Percentiles rank a stretch among this genome's conserved stretches.
phyloP scores from a whole-genome alignment of 371 early-diverging fungal species.

The Lichtheimia corymbifera region DNA sequence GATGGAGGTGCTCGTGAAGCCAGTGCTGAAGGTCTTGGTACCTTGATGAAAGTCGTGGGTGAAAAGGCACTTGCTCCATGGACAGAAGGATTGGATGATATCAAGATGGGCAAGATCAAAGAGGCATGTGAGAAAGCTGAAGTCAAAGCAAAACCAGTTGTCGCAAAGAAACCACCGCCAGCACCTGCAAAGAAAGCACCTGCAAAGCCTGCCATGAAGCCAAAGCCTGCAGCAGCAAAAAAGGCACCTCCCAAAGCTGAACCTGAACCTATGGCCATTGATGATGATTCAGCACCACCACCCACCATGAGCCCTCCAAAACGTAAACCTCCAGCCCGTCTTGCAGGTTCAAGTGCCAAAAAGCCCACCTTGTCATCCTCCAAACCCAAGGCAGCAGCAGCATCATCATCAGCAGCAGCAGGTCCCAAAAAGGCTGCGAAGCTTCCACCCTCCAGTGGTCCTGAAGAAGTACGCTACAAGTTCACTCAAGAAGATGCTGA shows the following conservation, averaged over 20 bases:
- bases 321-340: slow-evolving; percentile 58
- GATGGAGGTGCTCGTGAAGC: slow-evolving; percentile 86
- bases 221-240: slow-evolving; percentile 18
- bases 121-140: slow-evolving; percentile 87
- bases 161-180: slow-evolving; percentile 46
- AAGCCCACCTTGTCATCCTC: slow-evolving; percentile 50
- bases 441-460: slow-evolving; percentile 41
- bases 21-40: slow-evolving; percentile 87
- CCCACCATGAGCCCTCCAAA: slow-evolving; percentile 61
- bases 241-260: slow-evolving; percentile 22
- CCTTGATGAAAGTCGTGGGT: slow-evolving; percentile 83
- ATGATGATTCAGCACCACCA: slow-evolving; percentile 24
- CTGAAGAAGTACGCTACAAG: slow-evolving; percentile 70
- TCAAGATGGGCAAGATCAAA: slow-evolving; percentile 83
- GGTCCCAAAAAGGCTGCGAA: slow-evolving; percentile 56
- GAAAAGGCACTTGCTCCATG: slow-evolving; percentile 74
- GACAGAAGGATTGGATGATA: slow-evolving; percentile 84
- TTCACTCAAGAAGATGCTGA: slow-evolving; percentile 70
- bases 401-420: slow-evolving; percentile 41
- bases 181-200: slow-evolving; percentile 32
- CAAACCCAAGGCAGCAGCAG: slow-evolving; percentile 36
- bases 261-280: slow-evolving; percentile 33
- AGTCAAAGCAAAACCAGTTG: slow-evolving; percentile 62
- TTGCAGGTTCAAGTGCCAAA: slow-evolving; percentile 46
- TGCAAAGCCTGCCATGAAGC: background rate